Percentiles rank a stretch among this genome's conserved stretches.
phyloP scores from a whole-genome alignment of 129 eudicot species.

The Heracleum sosnowskyi region DNA sequence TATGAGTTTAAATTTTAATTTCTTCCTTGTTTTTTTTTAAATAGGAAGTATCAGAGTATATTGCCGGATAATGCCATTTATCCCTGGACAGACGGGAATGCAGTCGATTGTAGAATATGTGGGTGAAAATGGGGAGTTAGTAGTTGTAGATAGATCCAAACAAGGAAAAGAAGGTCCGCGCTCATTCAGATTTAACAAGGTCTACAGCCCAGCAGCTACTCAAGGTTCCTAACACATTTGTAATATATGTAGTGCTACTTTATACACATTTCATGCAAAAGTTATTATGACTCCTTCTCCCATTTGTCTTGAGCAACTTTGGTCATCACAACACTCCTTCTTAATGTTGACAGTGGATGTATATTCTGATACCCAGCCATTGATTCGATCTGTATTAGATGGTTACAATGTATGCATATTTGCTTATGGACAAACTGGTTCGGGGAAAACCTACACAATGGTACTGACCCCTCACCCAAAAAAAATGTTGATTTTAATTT shows the following conservation, averaged over 20 bases:
- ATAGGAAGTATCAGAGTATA: constrained; percentile 96
- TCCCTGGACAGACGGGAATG: constrained; percentile 57
- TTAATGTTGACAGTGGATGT: constrained; percentile 54
- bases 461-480: constrained; percentile 21
- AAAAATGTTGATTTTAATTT: not conserved
- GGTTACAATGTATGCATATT: constrained; percentile 89
- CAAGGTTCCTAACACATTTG: constrained; percentile 52
- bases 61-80: constrained; percentile 92
- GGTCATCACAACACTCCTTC: not conserved
- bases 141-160: constrained; percentile 68
- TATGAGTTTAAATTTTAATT: not conserved
- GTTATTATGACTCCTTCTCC: not conserved
- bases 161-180: constrained; percentile 73
- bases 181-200: constrained; percentile 85
- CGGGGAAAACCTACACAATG: constrained; percentile 93
- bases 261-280: not conserved
- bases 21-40: constrained; percentile 21
- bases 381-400: constrained; percentile 68
- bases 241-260: not conserved
- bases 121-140: constrained; percentile 80
- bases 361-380: constrained; percentile 58
- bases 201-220: constrained; percentile 73
- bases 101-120: constrained; percentile 54
- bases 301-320: not conserved
- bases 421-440: constrained; percentile 96